Evolutionary conservation across 179 eudicot species (phyloP).

Genomic region (Corrigiola litoralis): DNA sequence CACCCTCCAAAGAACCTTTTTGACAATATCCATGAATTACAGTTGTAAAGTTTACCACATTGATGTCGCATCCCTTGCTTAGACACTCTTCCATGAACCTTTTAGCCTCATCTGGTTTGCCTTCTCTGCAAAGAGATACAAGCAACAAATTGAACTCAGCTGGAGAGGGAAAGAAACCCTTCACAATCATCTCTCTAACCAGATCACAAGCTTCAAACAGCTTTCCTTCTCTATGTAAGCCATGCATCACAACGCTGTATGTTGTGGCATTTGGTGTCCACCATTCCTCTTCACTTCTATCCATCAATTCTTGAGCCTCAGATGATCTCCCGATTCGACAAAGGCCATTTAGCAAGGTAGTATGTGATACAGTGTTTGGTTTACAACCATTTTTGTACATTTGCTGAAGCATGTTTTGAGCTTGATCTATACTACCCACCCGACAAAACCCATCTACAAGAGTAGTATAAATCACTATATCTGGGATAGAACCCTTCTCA

Average conservation of each 20-base stretch:
- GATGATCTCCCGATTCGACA: constrained; percentile 57
- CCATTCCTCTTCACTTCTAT: constrained; percentile 70
- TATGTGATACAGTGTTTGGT: constrained; percentile 76
- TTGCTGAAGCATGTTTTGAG: constrained; percentile 54
- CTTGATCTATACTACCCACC: constrained; percentile 52
- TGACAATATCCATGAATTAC: constrained; percentile 74
- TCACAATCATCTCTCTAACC: constrained; percentile 63
- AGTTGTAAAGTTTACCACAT: constrained; percentile 68
- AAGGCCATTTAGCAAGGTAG: constrained; percentile 69
- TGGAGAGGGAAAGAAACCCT: constrained; percentile 67
- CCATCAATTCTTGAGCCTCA: constrained; percentile 74
- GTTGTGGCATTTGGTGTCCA: constrained; percentile 86
- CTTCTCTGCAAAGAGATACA: constrained; percentile 60
- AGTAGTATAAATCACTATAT: constrained; percentile 81
- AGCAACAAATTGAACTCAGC: constrained; percentile 74
- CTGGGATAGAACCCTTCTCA: constrained; percentile 56
- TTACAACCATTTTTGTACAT: constrained; percentile 67
- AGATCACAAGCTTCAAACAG: constrained; percentile 58
- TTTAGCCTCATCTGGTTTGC: constrained; percentile 53
- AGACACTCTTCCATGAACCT: constrained; percentile 72
- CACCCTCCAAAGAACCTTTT: constrained; percentile 55
- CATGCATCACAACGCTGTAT: constrained; percentile 71
- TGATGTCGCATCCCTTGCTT: constrained; percentile 69
- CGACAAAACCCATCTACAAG: constrained; percentile 61
- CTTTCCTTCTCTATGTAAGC: constrained; percentile 71